These are phyloP conservation scores for Durio zibethinus DNA, from an alignment of 345 rosid species.

Conservation along the genomic window DNA sequence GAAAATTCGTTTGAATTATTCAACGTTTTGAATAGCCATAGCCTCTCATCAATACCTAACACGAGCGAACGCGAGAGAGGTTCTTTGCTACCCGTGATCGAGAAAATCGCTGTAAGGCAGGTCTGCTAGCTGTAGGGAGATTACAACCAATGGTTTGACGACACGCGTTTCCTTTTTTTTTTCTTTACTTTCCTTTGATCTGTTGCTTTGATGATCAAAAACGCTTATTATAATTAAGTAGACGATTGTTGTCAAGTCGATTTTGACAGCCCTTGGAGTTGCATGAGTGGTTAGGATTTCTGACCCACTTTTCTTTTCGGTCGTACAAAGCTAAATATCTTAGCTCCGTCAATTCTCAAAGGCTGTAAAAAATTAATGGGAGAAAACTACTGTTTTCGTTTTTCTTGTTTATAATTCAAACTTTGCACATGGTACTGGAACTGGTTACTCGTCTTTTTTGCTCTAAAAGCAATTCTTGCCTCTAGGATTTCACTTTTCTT, in stretches of 20 bases:
- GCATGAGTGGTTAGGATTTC: background rate
- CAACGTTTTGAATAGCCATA: background rate
- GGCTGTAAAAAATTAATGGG: background rate
- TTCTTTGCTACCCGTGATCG: background rate
- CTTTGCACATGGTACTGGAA: background rate
- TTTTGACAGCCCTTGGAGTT: background rate
- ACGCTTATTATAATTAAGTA: background rate
- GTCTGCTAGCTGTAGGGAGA: background rate
- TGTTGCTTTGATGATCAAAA: background rate
- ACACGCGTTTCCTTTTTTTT: background rate
- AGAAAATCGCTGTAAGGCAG: background rate
- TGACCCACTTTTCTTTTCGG: background rate
- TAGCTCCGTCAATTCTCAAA: background rate
- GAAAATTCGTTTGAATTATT: background rate
- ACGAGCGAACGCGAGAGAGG: background rate
- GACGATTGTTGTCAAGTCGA: background rate
- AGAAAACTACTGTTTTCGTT: background rate
- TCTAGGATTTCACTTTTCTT: constrained; percentile 1
- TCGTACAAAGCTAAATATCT: background rate
- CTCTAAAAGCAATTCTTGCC: background rate
- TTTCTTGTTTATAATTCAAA: background rate
- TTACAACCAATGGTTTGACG: background rate
- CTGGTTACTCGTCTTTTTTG: background rate
- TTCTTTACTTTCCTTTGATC: background rate
- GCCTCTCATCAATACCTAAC: background rate